Conservation (phyloP, 805 yeast genomes). For the Danielia oregonensis region DNA sequence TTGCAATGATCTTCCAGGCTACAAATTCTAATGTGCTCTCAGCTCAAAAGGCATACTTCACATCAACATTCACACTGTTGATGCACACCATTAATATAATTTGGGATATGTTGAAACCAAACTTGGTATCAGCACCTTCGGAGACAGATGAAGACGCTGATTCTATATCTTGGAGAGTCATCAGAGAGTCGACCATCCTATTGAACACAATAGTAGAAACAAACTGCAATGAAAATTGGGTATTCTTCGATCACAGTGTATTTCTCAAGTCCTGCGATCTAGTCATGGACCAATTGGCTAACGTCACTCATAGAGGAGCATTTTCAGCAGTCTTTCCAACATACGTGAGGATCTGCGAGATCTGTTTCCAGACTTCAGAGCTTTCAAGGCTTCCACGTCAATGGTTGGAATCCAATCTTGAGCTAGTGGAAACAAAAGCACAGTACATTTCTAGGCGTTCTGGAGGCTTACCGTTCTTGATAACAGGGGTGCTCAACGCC, state of each 20-base stretch:
- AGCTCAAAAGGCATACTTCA: conserved; percentile 1
- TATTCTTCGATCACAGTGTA: conserved; percentile 17
- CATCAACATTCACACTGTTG: conserved; percentile 11
- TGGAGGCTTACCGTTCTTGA: conserved; percentile 83
- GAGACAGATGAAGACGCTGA: conserved; percentile 37
- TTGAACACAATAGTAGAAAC: conserved; percentile 42
- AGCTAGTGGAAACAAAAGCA: conserved; percentile 48
- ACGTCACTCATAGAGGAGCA: conserved; percentile 87
- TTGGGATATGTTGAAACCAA: conserved; percentile 46
- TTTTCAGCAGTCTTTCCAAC: conserved; percentile 86
- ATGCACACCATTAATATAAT: conserved; percentile 18
- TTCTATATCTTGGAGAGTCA: conserved; percentile 78
- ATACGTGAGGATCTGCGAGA: conserved; percentile 59
- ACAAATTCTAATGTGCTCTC: no score
- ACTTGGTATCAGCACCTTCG: conserved; percentile 57
- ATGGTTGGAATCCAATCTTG: conserved; percentile 62
- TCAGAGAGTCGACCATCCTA: conserved; percentile 68
- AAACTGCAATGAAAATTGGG: conserved; percentile 4
- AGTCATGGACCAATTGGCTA: conserved; percentile 61
- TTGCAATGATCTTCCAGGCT: conserved; percentile 40
- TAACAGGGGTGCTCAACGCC: conserved; percentile 70
- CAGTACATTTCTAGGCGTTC: conserved; percentile 84
- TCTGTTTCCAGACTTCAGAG: conserved; percentile 39
- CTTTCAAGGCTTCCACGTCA: conserved; percentile 38
- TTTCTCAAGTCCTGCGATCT: conserved; percentile 47